These are phyloP conservation scores for Sclerotiophoma versabilis DNA, from an alignment of 2,329 filamentous ascomycete genomes.

Conservation along the genomic window DNA sequence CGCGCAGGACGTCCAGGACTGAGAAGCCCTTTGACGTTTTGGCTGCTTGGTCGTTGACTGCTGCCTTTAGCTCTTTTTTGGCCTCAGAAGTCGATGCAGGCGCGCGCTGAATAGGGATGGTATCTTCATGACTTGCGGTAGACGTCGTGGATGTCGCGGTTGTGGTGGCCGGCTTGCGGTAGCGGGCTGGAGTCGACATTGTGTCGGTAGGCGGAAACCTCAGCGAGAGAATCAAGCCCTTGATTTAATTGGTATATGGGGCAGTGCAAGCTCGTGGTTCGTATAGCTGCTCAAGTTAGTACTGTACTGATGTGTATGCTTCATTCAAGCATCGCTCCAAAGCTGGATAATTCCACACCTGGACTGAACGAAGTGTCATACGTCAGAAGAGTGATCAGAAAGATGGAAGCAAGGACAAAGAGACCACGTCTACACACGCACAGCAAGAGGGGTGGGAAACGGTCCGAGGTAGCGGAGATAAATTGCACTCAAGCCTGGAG, in stretches of 20 bases:
- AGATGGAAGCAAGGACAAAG: neutral
- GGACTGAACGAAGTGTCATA: neutral
- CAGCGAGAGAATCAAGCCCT: too few species aligned
- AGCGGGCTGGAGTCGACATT: conserved; percentile 35
- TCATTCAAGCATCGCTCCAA: neutral
- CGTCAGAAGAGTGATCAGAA: neutral
- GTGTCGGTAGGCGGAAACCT: neutral
- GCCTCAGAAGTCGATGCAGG: conserved; percentile 25
- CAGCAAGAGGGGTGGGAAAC: conserved; percentile 8
- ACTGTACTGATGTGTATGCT: neutral
- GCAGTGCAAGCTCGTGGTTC: too few species aligned
- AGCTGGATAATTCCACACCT: neutral
- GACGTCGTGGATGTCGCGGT: conserved; percentile 8
- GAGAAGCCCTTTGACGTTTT: conserved; percentile 35
- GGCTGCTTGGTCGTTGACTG: conserved; percentile 32
- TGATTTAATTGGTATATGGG: too few species aligned
- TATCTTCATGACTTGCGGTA: conserved; percentile 4
- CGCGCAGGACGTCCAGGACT: conserved; percentile 70
- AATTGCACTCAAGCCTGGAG: conserved; percentile 15
- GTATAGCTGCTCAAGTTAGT: neutral
- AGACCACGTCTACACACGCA: conserved; percentile 10
- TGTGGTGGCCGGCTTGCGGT: conserved; percentile 27
- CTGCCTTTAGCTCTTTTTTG: conserved; percentile 37
- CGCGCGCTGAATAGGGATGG: conserved; percentile 2
- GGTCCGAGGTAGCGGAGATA: conserved; percentile 22